Evolutionary conservation across 2,329 filamentous ascomycete genomes (phyloP).

Genomic region (Chaetomiaceae sp.): DNA sequence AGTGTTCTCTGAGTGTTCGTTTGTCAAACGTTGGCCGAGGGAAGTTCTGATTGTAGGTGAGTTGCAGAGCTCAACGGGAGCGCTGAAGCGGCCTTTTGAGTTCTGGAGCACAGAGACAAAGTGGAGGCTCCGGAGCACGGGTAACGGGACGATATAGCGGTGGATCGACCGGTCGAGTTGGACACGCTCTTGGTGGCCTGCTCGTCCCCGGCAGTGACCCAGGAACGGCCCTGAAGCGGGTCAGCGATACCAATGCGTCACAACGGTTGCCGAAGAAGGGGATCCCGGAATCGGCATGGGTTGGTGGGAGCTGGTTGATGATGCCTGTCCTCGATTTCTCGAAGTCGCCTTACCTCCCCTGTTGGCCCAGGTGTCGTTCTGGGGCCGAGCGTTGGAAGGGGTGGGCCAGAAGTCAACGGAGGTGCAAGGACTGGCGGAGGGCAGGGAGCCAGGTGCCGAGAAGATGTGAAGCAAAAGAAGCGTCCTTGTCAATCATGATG

Average conservation of each 20-base stretch:
- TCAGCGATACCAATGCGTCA: conserved; percentile 20
- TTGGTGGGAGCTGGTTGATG: conserved; percentile 11
- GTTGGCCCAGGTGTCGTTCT: not conserved
- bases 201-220: conserved; percentile 16
- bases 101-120: conserved; percentile 13
- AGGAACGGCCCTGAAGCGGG: conserved; percentile 15
- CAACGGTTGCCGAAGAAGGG: conserved; percentile 22
- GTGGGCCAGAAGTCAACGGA: not conserved
- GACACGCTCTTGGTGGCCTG: conserved; percentile 13
- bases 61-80: conserved; percentile 23
- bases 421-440: not conserved
- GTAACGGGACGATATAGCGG: conserved; percentile 11
- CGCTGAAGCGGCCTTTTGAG: conserved; percentile 21
- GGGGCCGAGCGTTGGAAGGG: conserved; percentile 7
- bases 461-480: not conserved
- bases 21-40: conserved; percentile 27
- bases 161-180: conserved; percentile 12
- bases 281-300: conserved; percentile 21
- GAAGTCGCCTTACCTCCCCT: conserved; percentile 7
- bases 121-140: conserved; percentile 16
- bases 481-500: no score
- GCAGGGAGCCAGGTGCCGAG: not conserved
- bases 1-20: conserved; percentile 17
- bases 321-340: not conserved
- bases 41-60: conserved; percentile 22